phyloP scores from a whole-genome alignment of 2,329 filamentous ascomycete genomes.

The Orbilia javanica region DNA sequence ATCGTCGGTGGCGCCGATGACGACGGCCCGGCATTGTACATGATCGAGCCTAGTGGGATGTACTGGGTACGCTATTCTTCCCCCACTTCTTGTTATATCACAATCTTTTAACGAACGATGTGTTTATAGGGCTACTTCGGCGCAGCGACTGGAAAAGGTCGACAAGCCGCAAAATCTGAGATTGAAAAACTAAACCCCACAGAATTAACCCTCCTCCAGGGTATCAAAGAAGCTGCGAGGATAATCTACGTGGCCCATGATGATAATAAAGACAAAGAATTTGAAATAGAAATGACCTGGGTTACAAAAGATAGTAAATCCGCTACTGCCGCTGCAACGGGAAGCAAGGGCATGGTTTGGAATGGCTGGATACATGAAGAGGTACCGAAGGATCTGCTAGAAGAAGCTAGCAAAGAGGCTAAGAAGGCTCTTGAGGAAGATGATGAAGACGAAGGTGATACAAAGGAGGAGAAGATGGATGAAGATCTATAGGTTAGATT shows the following conservation, averaged over 20 bases:
- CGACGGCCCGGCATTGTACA: slow-evolving; percentile 94
- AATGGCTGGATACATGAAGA: slow-evolving; percentile 87
- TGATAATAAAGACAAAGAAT: slow-evolving; percentile 99
- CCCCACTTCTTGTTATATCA: neutral
- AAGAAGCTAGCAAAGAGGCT: slow-evolving; percentile 92
- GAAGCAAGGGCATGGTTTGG: slow-evolving; percentile 54
- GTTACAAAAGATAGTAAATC: slow-evolving; percentile 81
- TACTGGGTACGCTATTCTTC: slow-evolving; percentile 78
- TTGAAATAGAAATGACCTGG: slow-evolving; percentile 99
- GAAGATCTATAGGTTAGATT: slow-evolving; percentile 70
- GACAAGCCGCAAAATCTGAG: slow-evolving; percentile 97
- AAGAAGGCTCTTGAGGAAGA: slow-evolving; percentile 90
- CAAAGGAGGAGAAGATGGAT: slow-evolving; percentile 77
- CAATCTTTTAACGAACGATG: neutral
- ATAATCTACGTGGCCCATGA: slow-evolving; percentile 99
- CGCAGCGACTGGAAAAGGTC: slow-evolving; percentile 94
- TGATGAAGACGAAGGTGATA: slow-evolving; percentile 78
- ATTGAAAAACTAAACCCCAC: slow-evolving; percentile 95
- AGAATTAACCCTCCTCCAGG: slow-evolving; percentile 82
- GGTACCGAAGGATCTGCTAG: slow-evolving; percentile 88
- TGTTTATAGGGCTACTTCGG: slow-evolving; percentile 85
- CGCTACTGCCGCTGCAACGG: slow-evolving; percentile 71
- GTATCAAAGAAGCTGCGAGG: slow-evolving; percentile 92
- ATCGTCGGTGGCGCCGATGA: slow-evolving; percentile 95
- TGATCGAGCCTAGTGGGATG: slow-evolving; percentile 96